Base-by-base conservation (phyloP, 306 rosid genomes). In the Abrus pulchellus region DNA sequence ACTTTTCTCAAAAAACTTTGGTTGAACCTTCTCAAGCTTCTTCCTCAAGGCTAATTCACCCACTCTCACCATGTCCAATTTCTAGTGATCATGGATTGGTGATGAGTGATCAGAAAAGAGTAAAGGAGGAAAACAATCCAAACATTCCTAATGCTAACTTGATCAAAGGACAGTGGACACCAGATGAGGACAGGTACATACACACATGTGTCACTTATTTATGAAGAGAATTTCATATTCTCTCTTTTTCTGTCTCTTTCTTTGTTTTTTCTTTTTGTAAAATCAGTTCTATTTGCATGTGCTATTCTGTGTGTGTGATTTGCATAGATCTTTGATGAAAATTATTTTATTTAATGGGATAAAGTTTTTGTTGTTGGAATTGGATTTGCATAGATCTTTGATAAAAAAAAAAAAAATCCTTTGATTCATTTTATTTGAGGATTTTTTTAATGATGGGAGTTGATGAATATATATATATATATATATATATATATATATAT, bases 151-250 rank as follows among this genome's bases (percentile, higher is more conserved):
- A 47, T 47, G 52, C 2, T 1, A 38, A 5, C 20, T 78, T 85
- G 0, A 67, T 82, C 61, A 92, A 92, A 60, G 94, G 97, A 30
- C 91, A 86, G 12, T 92, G 94, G 94, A 78, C 87, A 7, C 83
- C 75, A 0, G 78, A 81, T 0, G 94, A 92, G 73, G 94, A 92
- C 79, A 84, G 81, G 97, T 87, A 50, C 83, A 53, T n/a, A 20
- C 20, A 20, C 20, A 20, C 0, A 20, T 20, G 20, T 20, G 44
- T 1, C 48, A 8, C 20, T 20, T 20, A 53, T 28, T 40, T 41
- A 9, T 67, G 29, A 4, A 30, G 8, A 14, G 4, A 70, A 11
- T 53, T 49, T 4, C 1, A 1, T 20, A 5, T 69, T 66, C 5
- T 38, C 44, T 20, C 5, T 29, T 0, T 3, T 1, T 61, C 6